These are phyloP conservation scores for Coemansia sp. DNA, from an alignment of 192 early-diverging fungal species.

Conservation along the genomic window DNA sequence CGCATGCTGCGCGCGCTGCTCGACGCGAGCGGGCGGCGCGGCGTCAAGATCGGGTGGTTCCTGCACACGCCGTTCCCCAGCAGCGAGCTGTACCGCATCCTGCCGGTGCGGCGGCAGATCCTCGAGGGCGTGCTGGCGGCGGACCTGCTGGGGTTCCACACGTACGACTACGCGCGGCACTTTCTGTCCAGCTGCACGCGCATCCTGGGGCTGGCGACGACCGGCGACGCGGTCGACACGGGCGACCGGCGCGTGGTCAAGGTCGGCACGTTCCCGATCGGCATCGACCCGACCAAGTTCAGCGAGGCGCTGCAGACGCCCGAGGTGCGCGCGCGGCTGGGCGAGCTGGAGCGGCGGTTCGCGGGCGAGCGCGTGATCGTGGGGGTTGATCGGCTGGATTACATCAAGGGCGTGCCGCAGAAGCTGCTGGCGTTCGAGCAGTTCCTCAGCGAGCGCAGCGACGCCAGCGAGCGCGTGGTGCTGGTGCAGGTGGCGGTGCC, in stretches of 20 bases:
- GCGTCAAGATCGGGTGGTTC: constrained; percentile 98
- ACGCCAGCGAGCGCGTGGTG: constrained; percentile 93
- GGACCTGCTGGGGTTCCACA: constrained; percentile 98
- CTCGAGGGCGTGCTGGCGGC: constrained; percentile 89
- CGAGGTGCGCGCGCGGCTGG: constrained; percentile 75
- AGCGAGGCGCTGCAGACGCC: constrained; percentile 76
- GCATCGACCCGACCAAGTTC: constrained; percentile 97
- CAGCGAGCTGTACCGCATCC: constrained; percentile 95
- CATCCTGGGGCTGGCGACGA: constrained; percentile 90
- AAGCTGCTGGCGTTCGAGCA: constrained; percentile 97
- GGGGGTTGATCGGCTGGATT: constrained; percentile 98
- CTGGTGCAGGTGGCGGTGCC: constrained; percentile 98
- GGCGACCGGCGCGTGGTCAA: constrained; percentile 69
- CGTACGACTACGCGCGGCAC: constrained; percentile 99
- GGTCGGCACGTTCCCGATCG: constrained; percentile 99
- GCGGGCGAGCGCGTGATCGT: constrained; percentile 88
- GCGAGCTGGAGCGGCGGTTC: constrained; percentile 81
- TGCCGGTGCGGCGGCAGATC: constrained; percentile 94
- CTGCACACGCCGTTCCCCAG: constrained; percentile 98
- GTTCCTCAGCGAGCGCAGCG: constrained; percentile 85
- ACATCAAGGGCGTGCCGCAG: constrained; percentile 99
- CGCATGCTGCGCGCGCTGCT: constrained; percentile 73
- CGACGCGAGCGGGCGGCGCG: constrained; percentile 58
- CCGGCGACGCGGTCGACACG: constrained; percentile 93
- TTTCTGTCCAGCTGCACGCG: constrained; percentile 97